Conservation (phyloP, 148 eudicot genomes). For the Cornus controversa region DNA sequence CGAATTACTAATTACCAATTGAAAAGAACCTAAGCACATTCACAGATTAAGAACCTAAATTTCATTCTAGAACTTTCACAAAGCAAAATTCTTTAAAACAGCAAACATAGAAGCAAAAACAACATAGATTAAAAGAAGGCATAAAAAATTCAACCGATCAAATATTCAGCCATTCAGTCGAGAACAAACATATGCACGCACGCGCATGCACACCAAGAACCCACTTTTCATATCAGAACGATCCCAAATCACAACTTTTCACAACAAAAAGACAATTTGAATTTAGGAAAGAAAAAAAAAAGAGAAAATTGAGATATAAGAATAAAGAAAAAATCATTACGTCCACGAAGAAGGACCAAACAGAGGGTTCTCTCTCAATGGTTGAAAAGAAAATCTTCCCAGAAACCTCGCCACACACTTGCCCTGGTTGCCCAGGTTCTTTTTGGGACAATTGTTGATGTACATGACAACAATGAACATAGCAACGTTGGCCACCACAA, state of each 20-base stretch:
- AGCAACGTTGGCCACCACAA: slow-evolving; percentile 47
- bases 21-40: background rate
- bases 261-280: too few species aligned
- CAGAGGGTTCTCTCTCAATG: slow-evolving; percentile 54
- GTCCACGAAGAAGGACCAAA: slow-evolving; percentile 66
- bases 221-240: background rate
- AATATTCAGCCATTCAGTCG: background rate
- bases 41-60: background rate
- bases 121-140: background rate
- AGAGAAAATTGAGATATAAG: background rate
- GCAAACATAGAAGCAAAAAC: background rate
- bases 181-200: background rate
- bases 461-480: slow-evolving; percentile 56
- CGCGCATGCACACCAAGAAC: background rate
- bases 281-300: too few species aligned
- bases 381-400: slow-evolving; percentile 69
- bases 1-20: background rate
- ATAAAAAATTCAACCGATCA: background rate
- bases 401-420: slow-evolving; percentile 59
- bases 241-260: background rate
- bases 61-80: background rate
- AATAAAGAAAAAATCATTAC: slow-evolving; percentile 19
- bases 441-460: slow-evolving; percentile 62
- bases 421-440: background rate
- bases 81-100: background rate